Evolutionary conservation across 1,284 basidiomycete genomes (phyloP).

Genomic region (Chiua sp.): DNA sequence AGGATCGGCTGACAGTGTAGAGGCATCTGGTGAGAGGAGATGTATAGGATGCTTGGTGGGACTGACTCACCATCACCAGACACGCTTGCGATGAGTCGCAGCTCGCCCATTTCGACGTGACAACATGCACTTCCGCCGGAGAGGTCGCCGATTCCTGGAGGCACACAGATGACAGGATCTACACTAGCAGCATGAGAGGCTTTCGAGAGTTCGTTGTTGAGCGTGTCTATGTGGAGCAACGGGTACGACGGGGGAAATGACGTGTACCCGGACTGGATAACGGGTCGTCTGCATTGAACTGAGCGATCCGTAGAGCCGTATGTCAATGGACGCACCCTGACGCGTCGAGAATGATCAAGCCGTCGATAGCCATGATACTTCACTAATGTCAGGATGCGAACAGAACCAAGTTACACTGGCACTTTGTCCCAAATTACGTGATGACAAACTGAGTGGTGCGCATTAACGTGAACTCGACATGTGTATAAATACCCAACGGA

Average conservation of each 20-base stretch:
- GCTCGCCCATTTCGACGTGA: conserved; percentile 78
- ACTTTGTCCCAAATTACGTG: neutral
- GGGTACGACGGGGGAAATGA: conserved; percentile 81
- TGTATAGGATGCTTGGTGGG: neutral
- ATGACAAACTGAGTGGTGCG: neutral
- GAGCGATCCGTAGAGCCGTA: conserved; percentile 8
- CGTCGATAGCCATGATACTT: conserved; percentile 85
- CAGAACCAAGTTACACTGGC: neutral
- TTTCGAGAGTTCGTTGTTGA: conserved; percentile 75
- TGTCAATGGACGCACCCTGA: conserved; percentile 60
- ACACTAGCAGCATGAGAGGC: conserved; percentile 56
- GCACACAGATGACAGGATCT: conserved; percentile 75
- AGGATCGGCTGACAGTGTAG: conserved; percentile 72
- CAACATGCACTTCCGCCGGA: conserved; percentile 71
- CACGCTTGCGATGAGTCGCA: conserved; percentile 82
- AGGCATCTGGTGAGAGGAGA: neutral
- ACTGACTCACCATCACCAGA: conserved; percentile 74
- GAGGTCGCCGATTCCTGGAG: conserved; percentile 51
- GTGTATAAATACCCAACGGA: conserved; percentile 16
- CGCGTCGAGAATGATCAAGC: conserved; percentile 87
- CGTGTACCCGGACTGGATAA: conserved; percentile 92
- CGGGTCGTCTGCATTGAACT: conserved; percentile 67
- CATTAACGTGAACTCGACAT: conserved; percentile 8
- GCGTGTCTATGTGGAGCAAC: conserved; percentile 84
- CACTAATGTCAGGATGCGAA: neutral